Conservation (phyloP, 2,329 filamentous ascomycete genomes). For the Arachnopeziza araneosa region DNA sequence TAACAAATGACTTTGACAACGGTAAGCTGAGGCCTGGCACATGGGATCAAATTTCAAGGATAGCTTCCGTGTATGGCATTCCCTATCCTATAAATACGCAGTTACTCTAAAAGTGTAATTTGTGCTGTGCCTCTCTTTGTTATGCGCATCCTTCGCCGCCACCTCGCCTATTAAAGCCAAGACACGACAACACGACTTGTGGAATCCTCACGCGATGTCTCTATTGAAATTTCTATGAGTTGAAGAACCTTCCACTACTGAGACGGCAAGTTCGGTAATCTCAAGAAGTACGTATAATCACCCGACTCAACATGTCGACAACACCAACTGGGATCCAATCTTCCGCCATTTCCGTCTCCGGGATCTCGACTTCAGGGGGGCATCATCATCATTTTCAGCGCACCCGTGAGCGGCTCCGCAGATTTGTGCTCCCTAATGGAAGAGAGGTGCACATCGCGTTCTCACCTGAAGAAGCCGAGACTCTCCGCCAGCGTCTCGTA, state of each 20-base stretch:
- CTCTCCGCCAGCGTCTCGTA: constrained; percentile 40
- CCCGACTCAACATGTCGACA: constrained; percentile 14
- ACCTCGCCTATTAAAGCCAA: constrained; percentile 6
- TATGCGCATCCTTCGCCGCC: not conserved
- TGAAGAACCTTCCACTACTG: not conserved
- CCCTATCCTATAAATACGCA: too few species aligned
- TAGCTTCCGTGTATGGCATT: too few species aligned
- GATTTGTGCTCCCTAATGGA: constrained; percentile 51
- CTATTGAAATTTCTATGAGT: not conserved
- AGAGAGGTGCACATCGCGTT: constrained; percentile 50
- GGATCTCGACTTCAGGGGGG: not conserved
- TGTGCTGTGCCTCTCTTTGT: not conserved
- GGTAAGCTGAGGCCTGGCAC: too few species aligned
- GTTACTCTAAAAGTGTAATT: too few species aligned
- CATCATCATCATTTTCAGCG: constrained; percentile 18
- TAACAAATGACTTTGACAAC: too few species aligned
- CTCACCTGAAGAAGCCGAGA: constrained; percentile 48
- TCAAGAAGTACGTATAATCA: not conserved
- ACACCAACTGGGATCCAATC: constrained; percentile 9
- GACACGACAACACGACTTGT: not conserved
- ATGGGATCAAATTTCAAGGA: too few species aligned
- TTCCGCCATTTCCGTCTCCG: not conserved
- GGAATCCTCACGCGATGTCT: not conserved
- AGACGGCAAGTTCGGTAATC: not conserved
- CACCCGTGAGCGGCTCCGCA: constrained; percentile 38